phyloP scores from a whole-genome alignment of 1,284 basidiomycete species.

The Apiotrichum montevideense region DNA sequence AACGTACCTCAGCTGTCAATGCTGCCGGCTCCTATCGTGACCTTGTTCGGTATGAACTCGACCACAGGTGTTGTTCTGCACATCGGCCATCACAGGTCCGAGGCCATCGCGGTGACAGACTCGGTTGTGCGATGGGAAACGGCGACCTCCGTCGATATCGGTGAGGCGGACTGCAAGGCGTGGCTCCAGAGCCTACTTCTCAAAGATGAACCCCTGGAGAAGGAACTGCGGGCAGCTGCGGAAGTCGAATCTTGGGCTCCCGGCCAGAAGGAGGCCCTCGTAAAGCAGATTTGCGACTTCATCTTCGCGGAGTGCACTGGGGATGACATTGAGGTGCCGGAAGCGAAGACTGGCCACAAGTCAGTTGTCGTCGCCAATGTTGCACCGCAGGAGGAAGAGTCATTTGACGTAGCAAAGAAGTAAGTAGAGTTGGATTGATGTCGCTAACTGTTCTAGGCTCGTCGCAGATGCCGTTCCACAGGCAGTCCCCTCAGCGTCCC shows the following conservation, averaged over 20 bases:
- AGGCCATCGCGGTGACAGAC: slow-evolving; percentile 68
- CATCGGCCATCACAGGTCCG: slow-evolving; percentile 65
- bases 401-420: slow-evolving; percentile 55
- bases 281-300: slow-evolving; percentile 33
- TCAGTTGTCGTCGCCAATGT: slow-evolving; percentile 19
- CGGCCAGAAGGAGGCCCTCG: slow-evolving; percentile 28
- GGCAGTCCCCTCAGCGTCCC: slow-evolving; percentile 21
- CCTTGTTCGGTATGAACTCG: slow-evolving; percentile 73
- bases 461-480: slow-evolving; percentile 31
- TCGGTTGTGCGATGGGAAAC: slow-evolving; percentile 61
- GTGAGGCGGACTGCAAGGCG: slow-evolving; percentile 65
- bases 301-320: slow-evolving; percentile 38
- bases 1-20: slow-evolving; percentile 81
- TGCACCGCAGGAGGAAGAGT: slow-evolving; percentile 63
- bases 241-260: slow-evolving; percentile 42
- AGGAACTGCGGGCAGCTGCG: slow-evolving; percentile 54
- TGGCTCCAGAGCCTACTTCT: slow-evolving; percentile 66
- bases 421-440: slow-evolving; percentile 34
- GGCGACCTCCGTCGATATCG: slow-evolving; percentile 59
- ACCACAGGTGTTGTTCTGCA: slow-evolving; percentile 79
- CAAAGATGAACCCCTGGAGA: slow-evolving; percentile 58
- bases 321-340: slow-evolving; percentile 40
- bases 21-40: slow-evolving; percentile 75
- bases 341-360: slow-evolving; percentile 15
- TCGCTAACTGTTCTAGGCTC: slow-evolving; percentile 16